Evolutionary conservation across 2,329 filamentous ascomycete genomes (phyloP).

Genomic region (Rhinocladiella similis): DNA sequence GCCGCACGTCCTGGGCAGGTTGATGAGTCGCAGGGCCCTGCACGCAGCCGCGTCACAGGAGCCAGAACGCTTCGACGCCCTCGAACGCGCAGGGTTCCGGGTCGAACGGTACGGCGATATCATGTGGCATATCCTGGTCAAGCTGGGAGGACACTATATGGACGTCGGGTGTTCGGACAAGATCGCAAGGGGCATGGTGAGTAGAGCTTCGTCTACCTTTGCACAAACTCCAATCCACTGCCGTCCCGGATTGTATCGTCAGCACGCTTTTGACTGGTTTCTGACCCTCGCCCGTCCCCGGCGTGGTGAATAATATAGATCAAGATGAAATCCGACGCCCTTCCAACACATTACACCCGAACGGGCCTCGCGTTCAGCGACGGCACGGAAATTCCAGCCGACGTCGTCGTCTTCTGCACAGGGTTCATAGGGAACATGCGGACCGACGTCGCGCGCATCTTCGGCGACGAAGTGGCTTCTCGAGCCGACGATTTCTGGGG

Average conservation of each 20-base stretch:
- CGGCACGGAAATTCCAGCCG: conserved; percentile 43
- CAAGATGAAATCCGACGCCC: conserved; percentile 42
- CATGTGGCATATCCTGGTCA: conserved; percentile 40
- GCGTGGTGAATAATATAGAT: conserved; percentile 37
- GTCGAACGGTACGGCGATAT: conserved; percentile 41
- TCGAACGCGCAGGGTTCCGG: conserved; percentile 45
- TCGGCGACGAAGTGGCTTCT: conserved; percentile 44
- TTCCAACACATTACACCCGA: conserved; percentile 38
- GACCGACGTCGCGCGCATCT: conserved; percentile 38
- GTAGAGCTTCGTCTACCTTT: too few species aligned
- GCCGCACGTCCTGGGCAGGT: conserved; percentile 33
- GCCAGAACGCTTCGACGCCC: conserved; percentile 41
- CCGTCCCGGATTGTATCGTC: too few species aligned
- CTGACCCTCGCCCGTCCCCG: background rate
- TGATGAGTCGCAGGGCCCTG: conserved; percentile 34
- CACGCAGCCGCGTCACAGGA: conserved; percentile 33
- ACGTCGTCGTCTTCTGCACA: conserved; percentile 50
- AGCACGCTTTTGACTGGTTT: too few species aligned
- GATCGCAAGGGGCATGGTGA: conserved; percentile 41
- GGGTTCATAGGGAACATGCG: conserved; percentile 48
- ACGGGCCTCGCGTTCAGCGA: conserved; percentile 47
- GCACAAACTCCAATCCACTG: too few species aligned
- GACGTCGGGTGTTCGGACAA: conserved; percentile 46
- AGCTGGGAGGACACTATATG: conserved; percentile 50
- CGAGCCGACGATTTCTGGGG: conserved; percentile 47